Evolutionary conservation across 371 early-diverging fungal genomes (phyloP).

Genomic region (Actinomucor elegans): DNA sequence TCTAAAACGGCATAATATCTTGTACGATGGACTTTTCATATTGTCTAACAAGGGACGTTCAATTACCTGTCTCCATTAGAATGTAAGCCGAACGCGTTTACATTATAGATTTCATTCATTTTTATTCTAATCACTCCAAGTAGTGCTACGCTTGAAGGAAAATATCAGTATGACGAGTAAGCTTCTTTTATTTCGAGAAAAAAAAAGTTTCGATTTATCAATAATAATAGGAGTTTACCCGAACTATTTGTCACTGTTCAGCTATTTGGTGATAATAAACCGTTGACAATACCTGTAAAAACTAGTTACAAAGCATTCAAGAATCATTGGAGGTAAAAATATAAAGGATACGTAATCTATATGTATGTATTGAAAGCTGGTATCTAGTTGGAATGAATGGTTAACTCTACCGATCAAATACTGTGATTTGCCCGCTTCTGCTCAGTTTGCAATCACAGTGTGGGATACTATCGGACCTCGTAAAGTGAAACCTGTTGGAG

Average conservation of each 20-base stretch:
- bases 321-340: slow-evolving; percentile 50
- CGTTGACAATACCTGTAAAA: slow-evolving; percentile 68
- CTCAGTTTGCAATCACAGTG: slow-evolving; percentile 74
- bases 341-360: no score
- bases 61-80: slow-evolving; percentile 61
- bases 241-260: slow-evolving; percentile 77
- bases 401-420: slow-evolving; percentile 84
- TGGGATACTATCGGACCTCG: slow-evolving; percentile 83
- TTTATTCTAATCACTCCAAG: neutral
- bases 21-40: slow-evolving; percentile 78
- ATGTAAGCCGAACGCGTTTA: slow-evolving; percentile 59
- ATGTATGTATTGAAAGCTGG: no score
- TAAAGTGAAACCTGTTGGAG: slow-evolving; percentile 71
- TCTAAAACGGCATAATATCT: no score
- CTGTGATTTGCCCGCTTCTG: slow-evolving; percentile 76
- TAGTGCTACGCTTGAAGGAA: slow-evolving; percentile 48
- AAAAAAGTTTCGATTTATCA: no score
- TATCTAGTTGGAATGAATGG: slow-evolving; percentile 94
- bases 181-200: neutral
- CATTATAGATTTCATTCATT: neutral
- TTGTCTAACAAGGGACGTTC: slow-evolving; percentile 67
- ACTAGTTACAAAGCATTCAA: slow-evolving; percentile 68
- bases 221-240: slow-evolving; percentile 22
- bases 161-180: slow-evolving; percentile 1
- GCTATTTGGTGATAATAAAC: slow-evolving; percentile 77